Evolutionary conservation across 1,284 basidiomycete genomes (phyloP), one percentile per base, ranked within the genome.

Genomic region (Grifola frondosa): DNA sequence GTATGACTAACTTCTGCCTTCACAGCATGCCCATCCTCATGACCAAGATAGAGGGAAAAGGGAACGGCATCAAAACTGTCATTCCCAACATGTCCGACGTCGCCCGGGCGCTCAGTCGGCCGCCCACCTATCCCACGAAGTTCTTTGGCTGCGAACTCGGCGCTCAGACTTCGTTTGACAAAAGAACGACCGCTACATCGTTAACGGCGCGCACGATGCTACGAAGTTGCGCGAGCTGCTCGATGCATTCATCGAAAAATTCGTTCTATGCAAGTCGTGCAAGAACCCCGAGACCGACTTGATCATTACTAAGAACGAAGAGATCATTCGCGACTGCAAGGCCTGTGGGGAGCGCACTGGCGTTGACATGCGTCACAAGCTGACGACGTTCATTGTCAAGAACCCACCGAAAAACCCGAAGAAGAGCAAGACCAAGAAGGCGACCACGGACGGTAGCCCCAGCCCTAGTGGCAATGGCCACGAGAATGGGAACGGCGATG

Each of bases 261-360:
- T 97, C 61, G 94, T 99, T 41, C 86, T 99, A 21, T 99, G 97
- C 74, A 88, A 86, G 52, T 82, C 88, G 30, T 99, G 97, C 88
- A 98, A 98, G 77, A 99, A 99, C 66, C 97, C 97, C 19, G 97
- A 99, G 73, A 99, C 97, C 30, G 96, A 98, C 62, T 81, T 98
- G 40, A 74, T 95, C 71, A 85, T 98, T 64, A 82, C 90, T 61
- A 93, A 91, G 68, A 79, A 75, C 46, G 95, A 97, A 61, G 80
- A 87, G 57, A 96, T 99, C 65, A 82, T 90, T 56, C 83, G 95
- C 50, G 94, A 99, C 69, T 99, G 96, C 80, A 99, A 99, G 72
- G 97, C 96, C 4, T 99, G 96, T 60, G 96, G 96, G 40, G 85
- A 94, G 62, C 84, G 91, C 56, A 95, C 89, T 28, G 81, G 76